Base-by-base conservation (phyloP, 345 rosid species). In the Acer negundo region DNA sequence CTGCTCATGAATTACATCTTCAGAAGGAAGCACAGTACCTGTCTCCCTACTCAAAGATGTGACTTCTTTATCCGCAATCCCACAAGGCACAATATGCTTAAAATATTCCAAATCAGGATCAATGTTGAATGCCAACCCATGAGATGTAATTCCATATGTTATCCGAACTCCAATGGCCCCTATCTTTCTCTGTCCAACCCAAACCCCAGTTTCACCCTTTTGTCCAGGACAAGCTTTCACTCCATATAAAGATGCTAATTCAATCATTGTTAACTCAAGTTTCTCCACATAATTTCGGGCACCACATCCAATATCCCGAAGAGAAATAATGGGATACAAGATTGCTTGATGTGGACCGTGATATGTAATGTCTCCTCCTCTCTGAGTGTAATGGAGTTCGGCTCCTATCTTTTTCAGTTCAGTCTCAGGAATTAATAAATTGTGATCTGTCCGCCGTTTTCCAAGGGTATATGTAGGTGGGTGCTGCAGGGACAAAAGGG, bases 341-440 rank as follows among this genome's bases (percentile, higher is more conserved):
- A 93, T 74, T 55, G 98, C 93, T 81, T 92, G 99, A 83, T 56
- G 89, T 13, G 97, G 99, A 71, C 98, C 98, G 69, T 92, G 98
- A 84, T 86, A 94, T 26, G 99, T 92, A 71, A 95, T 88, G 55
- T 94, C 95, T 62, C 97, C 99, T 77, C 99, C 97, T 88, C 97
- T 88, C 79, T 89, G 93, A 6, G 99, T 95, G 76, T 94, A 90
- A 73, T 94, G 91, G 80, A 94, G 98, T 72, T 91, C 89, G 70
- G 97, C 97, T 83, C 97, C 98, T 42, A 92, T 69, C 61, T 79
- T 84, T 49, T 77, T 79, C 64, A 96, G 91, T 76, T 94, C 97
- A 75, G 91, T 73, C 79, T 78, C 77, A 38, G 94, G 80, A 35
- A 95, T 77, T 67, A 95, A 83, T 72, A 95, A 77, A 83, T 95